Conservation (phyloP, 2,329 filamentous ascomycete genomes). For the Neofusicoccum umdonicola region DNA sequence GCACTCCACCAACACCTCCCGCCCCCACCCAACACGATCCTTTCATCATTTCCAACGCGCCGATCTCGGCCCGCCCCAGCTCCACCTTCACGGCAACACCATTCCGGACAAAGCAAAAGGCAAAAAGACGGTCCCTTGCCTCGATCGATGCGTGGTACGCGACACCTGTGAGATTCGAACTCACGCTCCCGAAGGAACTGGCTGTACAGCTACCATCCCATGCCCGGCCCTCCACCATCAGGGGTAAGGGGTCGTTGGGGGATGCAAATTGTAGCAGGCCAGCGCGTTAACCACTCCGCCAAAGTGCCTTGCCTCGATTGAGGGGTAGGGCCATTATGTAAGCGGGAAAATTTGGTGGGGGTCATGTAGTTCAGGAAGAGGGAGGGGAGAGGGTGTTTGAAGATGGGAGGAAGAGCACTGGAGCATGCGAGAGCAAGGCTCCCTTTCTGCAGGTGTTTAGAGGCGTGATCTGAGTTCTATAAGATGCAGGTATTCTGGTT, state of each 20-base stretch:
- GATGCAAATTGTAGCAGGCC: constrained; percentile 19
- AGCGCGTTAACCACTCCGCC: constrained; percentile 24
- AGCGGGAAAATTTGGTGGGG: not conserved
- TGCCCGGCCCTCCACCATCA: not conserved
- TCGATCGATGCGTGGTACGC: not conserved
- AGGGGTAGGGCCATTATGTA: not conserved
- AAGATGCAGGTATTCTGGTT: no score
- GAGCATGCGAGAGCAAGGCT: no score
- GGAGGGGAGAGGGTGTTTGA: no score
- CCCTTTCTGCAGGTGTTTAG: no score
- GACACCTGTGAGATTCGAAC: constrained; percentile 24
- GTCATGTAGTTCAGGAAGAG: no score
- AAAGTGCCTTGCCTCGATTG: constrained; percentile 17
- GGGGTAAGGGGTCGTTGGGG: not conserved
- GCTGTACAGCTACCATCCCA: constrained; percentile 9
- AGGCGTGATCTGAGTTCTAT: no score
- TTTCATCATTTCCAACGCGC: not conserved
- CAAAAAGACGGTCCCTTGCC: not conserved
- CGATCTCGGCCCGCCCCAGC: not conserved
- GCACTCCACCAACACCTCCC: not conserved
- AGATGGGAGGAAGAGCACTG: no score
- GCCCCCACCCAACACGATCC: not conserved
- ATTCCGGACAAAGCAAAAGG: not conserved
- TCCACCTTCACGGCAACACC: not conserved
- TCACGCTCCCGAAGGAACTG: constrained; percentile 24